Conservation (phyloP, 2,329 filamentous ascomycete species). For the Ilyonectria mors-panacis region DNA sequence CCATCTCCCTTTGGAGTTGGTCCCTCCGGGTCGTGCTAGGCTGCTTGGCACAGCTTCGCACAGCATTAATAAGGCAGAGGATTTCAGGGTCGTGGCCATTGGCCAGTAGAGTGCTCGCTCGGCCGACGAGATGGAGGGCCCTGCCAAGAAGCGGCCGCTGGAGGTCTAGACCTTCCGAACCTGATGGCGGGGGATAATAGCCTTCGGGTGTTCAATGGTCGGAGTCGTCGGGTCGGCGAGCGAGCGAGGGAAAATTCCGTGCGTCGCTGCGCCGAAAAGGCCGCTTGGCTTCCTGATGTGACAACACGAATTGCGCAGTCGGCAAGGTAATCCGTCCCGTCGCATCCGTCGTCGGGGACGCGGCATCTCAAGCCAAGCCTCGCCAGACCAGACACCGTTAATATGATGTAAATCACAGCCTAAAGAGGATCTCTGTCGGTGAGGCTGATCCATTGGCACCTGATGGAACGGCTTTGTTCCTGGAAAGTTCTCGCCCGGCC, state of each 20-base stretch:
- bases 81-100: constrained; percentile 18
- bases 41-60: neutral
- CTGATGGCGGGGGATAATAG: constrained; percentile 1
- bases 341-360: constrained; percentile 26
- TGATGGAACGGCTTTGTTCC: neutral
- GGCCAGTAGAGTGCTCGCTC: neutral
- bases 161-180: constrained; percentile 35
- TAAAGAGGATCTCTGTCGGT: neutral
- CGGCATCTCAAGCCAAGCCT: constrained; percentile 21
- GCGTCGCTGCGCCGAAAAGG: constrained; percentile 11
- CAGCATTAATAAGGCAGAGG: neutral
- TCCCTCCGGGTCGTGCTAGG: constrained; percentile 2
- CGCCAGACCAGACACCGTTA: neutral
- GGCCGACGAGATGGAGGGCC: constrained; percentile 20
- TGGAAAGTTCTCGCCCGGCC: constrained; percentile 20
- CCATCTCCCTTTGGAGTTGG: neutral
- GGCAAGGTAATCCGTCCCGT: constrained; percentile 2
- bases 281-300: constrained; percentile 20
- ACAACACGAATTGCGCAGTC: neutral
- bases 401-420: neutral
- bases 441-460: neutral
- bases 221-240: constrained; percentile 28
- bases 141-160: constrained; percentile 37
- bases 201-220: constrained; percentile 27
- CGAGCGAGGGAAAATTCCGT: constrained; percentile 20